Evolutionary conservation across 1,284 basidiomycete species (phyloP).

Genomic region (Rhodotorula sp.): DNA sequence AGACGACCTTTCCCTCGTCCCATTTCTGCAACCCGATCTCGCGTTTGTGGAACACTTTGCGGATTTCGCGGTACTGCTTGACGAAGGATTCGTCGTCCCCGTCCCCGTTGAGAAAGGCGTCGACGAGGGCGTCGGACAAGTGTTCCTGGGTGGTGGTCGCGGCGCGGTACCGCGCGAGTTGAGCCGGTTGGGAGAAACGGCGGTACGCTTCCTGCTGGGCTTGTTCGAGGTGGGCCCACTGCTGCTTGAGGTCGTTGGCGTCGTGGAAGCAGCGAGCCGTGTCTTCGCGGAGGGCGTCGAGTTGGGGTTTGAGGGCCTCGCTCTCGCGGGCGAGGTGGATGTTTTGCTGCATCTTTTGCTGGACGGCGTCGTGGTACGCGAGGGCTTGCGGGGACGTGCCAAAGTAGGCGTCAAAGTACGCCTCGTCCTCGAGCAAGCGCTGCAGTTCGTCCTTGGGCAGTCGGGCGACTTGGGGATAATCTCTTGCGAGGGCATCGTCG

Average conservation of each 20-base stretch:
- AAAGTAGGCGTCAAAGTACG: conserved; percentile 82
- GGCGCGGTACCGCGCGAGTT: conserved; percentile 78
- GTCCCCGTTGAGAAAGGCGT: conserved; percentile 68
- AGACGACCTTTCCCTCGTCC: conserved; percentile 76
- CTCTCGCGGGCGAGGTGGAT: conserved; percentile 78
- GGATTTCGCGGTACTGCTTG: conserved; percentile 75
- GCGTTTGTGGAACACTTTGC: conserved; percentile 85
- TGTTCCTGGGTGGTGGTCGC: conserved; percentile 86
- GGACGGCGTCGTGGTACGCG: conserved; percentile 64
- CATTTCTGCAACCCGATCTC: conserved; percentile 84
- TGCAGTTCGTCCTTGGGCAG: conserved; percentile 79
- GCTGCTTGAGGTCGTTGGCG: conserved; percentile 70
- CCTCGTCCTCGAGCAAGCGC: conserved; percentile 73
- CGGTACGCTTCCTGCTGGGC: conserved; percentile 84
- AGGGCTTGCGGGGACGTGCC: conserved; percentile 73
- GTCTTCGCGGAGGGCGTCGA: conserved; percentile 49
- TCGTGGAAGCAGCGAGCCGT: conserved; percentile 66
- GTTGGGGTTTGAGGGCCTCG: conserved; percentile 63
- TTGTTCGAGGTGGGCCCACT: conserved; percentile 80
- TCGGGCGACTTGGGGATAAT: conserved; percentile 22
- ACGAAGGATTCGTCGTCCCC: conserved; percentile 74
- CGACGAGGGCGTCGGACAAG: conserved; percentile 74
- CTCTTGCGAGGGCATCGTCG: conserved; percentile 24
- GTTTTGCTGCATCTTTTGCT: conserved; percentile 75
- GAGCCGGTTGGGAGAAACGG: conserved; percentile 77